phyloP scores from a whole-genome alignment of 805 yeast species.

The Metschnikowia baotianmanensis region DNA sequence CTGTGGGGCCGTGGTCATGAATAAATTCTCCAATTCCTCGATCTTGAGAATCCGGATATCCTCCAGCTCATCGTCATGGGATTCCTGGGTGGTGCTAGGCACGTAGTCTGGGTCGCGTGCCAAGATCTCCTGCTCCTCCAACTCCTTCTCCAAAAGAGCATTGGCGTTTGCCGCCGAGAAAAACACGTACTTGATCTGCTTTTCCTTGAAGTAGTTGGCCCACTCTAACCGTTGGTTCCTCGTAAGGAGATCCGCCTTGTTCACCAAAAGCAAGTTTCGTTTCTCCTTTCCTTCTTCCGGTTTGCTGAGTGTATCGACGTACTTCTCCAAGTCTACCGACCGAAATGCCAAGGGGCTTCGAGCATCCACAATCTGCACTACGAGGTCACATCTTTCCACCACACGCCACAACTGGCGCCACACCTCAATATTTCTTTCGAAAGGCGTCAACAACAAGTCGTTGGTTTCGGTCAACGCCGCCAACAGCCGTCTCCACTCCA shows the following conservation, averaged over 20 bases:
- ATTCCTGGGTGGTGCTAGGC: neutral
- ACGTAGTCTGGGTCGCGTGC: constrained; percentile 16
- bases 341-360: constrained; percentile 89
- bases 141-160: constrained; percentile 65
- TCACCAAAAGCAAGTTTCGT: constrained; percentile 77
- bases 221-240: constrained; percentile 74
- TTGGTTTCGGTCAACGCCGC: constrained; percentile 82
- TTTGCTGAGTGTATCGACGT: constrained; percentile 69
- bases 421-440: constrained; percentile 94
- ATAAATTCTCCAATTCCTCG: constrained; percentile 79
- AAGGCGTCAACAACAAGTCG: constrained; percentile 88
- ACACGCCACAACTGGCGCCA: constrained; percentile 99
- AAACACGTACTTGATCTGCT: constrained; percentile 79
- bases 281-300: constrained; percentile 51
- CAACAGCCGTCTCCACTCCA: constrained; percentile 90
- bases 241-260: constrained; percentile 88
- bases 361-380: constrained; percentile 97
- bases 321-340: constrained; percentile 80
- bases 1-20: constrained; percentile 75
- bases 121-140: constrained; percentile 37
- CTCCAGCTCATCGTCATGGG: constrained; percentile 22
- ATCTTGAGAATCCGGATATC: constrained; percentile 68
- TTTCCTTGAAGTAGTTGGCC: constrained; percentile 76
- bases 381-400: constrained; percentile 87
- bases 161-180: constrained; percentile 90